Evolutionary conservation across 768 basidiomycete genomes (phyloP), one percentile per base, ranked within the genome.

Genomic region (Pleurotus salmoneostramineus): DNA sequence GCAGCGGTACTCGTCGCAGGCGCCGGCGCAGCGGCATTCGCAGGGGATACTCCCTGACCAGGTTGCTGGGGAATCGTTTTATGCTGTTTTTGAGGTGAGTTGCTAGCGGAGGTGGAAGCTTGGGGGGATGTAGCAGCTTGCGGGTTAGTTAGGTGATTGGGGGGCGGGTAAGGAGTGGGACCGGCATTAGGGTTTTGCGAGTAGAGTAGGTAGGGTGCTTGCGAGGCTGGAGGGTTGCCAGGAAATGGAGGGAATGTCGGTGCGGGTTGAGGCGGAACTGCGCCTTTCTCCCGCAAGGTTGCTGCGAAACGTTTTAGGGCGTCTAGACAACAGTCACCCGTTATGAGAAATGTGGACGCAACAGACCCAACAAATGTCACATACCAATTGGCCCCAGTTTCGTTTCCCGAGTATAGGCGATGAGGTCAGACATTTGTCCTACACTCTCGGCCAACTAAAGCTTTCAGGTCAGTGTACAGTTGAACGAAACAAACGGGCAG

Each of bases 391-490:
- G 88, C 40, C 90, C 90, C 14, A 85, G 67, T 0, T 72, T 52
- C 5, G 72, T 69, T 36, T 85, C 80, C 27, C 63, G 79, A 27
- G 87, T 83, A 64, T 81, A 91, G 4, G 78, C 65, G 56, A 93
- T 91, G 55, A 93, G 75, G 62, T 92, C 89, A 35, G 82, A 75
- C 91, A 93, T 91, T 60, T 88, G 83, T 45, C 80, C 82, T 5
- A 93, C 89, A 64, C 88, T 91, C 68, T 93, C 91, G 31, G 91
- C 91, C 52, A 93, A 77, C 85, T 89, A 63, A 14, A 55, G 52
- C 36, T 37, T 21, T 8, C 37, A 5, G 31, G 27, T 4, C 35
- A 8, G 27, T 27, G n/a, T 56, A 31, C 21, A 27, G 21, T 27
- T 27, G 21, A 27, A 27, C 21, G 21, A 27, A 3, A 27, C 21